A percentile compares a stretch with the other conserved stretches of the same genome.
Evolutionary conservation across 805 yeast genomes (phyloP).

Genomic region (Candida parachauliodes): DNA sequence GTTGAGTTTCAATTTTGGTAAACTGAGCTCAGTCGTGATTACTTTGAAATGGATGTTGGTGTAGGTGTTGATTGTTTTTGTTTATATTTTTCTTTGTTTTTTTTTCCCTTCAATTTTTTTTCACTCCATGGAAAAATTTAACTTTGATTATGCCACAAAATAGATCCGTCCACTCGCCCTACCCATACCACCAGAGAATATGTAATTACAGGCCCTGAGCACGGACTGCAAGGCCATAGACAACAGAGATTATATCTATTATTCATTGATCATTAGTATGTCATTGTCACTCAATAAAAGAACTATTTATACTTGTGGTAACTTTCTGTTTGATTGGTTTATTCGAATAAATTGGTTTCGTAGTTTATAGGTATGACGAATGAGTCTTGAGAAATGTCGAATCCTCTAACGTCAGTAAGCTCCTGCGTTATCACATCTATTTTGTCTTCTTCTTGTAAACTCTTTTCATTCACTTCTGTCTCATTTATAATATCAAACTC

Average conservation of each 20-base stretch:
- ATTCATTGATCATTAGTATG: too few species aligned
- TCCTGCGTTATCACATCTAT: slow-evolving; percentile 69
- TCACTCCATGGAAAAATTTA: background rate
- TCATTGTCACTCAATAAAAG: too few species aligned
- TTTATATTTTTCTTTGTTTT: slow-evolving; percentile 4
- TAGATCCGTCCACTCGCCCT: too few species aligned
- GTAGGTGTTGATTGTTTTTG: slow-evolving; percentile 5
- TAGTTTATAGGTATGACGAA: slow-evolving; percentile 60
- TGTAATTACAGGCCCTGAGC: too few species aligned
- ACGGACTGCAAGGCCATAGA: too few species aligned
- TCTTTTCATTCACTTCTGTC: slow-evolving; percentile 56
- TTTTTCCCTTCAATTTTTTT: slow-evolving; percentile 4
- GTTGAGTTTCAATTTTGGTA: too few species aligned
- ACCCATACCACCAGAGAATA: too few species aligned
- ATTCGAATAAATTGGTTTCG: slow-evolving; percentile 12
- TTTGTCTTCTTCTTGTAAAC: slow-evolving; percentile 54
- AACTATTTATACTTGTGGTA: too few species aligned
- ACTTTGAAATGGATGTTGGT: background rate
- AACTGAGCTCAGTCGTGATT: too few species aligned
- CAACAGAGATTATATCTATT: too few species aligned
- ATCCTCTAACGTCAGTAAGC: slow-evolving; percentile 68
- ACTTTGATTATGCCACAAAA: too few species aligned
- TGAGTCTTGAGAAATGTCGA: slow-evolving; percentile 45
- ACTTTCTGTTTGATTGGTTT: too few species aligned
- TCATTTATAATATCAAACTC: slow-evolving; percentile 83